Conservation (phyloP, 2,329 filamentous ascomycete species). For the Aspergillus sclerotialis region DNA sequence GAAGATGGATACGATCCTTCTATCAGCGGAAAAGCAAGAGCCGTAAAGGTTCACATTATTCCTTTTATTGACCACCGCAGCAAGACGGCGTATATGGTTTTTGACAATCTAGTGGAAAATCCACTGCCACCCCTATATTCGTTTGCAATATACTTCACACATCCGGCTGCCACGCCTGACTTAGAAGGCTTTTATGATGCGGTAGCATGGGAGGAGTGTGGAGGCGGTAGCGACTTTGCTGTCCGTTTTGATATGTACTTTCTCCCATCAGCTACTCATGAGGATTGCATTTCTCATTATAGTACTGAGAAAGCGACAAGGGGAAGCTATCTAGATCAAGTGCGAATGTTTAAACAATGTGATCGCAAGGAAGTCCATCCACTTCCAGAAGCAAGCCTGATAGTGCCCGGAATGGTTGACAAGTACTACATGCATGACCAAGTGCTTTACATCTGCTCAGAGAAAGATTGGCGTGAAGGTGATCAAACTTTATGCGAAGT, state of each 20-base stretch:
- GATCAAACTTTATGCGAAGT: neutral
- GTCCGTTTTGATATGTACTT: conserved; percentile 6
- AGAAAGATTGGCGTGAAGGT: neutral
- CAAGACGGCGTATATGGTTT: conserved; percentile 4
- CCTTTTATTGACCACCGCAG: conserved; percentile 1
- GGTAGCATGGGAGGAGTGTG: no score
- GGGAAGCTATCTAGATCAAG: conserved; percentile 1
- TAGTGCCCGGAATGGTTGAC: neutral
- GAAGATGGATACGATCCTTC: conserved; percentile 1
- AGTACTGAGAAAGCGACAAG: neutral
- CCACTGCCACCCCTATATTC: conserved; percentile 5
- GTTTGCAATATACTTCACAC: conserved; percentile 6
- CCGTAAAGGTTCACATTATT: neutral
- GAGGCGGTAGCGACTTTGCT: no score
- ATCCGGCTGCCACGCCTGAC: neutral
- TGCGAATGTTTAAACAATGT: neutral
- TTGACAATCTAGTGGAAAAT: conserved; percentile 1
- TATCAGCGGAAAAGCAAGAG: neutral
- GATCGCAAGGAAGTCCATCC: neutral
- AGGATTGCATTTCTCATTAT: conserved; percentile 4
- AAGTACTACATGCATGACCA: neutral
- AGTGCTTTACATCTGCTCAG: neutral
- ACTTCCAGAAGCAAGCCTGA: neutral
- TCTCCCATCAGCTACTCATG: conserved; percentile 1
- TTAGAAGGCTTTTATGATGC: no score